Percentiles rank a stretch among this genome's conserved stretches.
phyloP scores from a whole-genome alignment of 805 yeast species.

The Ogataea degrootiae region DNA sequence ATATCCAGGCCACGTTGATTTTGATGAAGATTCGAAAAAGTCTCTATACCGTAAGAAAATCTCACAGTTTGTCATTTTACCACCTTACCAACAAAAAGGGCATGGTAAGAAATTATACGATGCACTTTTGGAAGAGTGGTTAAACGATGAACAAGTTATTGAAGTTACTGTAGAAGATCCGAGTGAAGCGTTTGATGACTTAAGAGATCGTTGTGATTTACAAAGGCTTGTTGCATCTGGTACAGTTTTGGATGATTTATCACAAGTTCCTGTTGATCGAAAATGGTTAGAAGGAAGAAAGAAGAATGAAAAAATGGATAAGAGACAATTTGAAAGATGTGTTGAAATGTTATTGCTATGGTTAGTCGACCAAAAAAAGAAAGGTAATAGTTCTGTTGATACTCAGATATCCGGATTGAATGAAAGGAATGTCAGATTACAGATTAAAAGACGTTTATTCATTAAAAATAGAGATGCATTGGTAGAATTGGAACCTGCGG shows the following conservation, averaged over 20 bases:
- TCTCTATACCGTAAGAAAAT: constrained; percentile 59
- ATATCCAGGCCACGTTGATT: constrained; percentile 56
- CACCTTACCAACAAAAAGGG: constrained; percentile 71
- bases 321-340: constrained; percentile 72
- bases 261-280: constrained; percentile 17
- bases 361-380: constrained; percentile 26
- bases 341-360: constrained; percentile 68
- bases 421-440: constrained; percentile 42
- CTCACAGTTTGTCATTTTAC: constrained; percentile 81
- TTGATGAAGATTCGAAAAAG: constrained; percentile 22
- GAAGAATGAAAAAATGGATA: constrained; percentile 53
- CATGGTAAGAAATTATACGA: constrained; percentile 70
- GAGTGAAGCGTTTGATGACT: constrained; percentile 83
- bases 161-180: constrained; percentile 95
- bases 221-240: constrained; percentile 37
- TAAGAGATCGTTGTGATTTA: constrained; percentile 81
- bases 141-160: constrained; percentile 42
- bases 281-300: constrained; percentile 40
- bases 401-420: constrained; percentile 19
- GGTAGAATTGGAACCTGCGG: constrained; percentile 54
- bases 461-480: constrained; percentile 79
- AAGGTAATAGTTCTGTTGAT: not conserved
- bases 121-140: constrained; percentile 52
- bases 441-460: constrained; percentile 71
- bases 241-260: constrained; percentile 27